phyloP scores from a whole-genome alignment of 306 rosid species.

The Cucumis sativus region Cucumber_9930_V3 NC_026660.2:5543501-5544000 shows the following conservation, averaged over 20 bases:
- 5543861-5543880: conserved; percentile 16
- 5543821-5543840: conserved; percentile 24
- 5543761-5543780: conserved; percentile 13
- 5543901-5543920: conserved; percentile 2
- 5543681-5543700: conserved; percentile 16
- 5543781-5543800: conserved; percentile 14
- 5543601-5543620: conserved; percentile 16
- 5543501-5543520: neutral
- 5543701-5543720: conserved; percentile 20
- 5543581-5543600: conserved; percentile 26
- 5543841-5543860: conserved; percentile 18
- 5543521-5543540: neutral
- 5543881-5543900: conserved; percentile 24
- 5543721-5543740: conserved; percentile 23
- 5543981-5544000: neutral
- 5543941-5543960: neutral
- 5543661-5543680: conserved; percentile 17
- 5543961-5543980: neutral
- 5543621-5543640: conserved; percentile 17
- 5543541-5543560: neutral
- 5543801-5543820: conserved; percentile 18
- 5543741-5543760: neutral
- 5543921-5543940: neutral
- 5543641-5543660: conserved; percentile 21
- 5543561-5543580: conserved; percentile 17